phyloP scores from a whole-genome alignment of 2,329 filamentous ascomycete species.

The Aspergillus quadrilineatus region DNA sequence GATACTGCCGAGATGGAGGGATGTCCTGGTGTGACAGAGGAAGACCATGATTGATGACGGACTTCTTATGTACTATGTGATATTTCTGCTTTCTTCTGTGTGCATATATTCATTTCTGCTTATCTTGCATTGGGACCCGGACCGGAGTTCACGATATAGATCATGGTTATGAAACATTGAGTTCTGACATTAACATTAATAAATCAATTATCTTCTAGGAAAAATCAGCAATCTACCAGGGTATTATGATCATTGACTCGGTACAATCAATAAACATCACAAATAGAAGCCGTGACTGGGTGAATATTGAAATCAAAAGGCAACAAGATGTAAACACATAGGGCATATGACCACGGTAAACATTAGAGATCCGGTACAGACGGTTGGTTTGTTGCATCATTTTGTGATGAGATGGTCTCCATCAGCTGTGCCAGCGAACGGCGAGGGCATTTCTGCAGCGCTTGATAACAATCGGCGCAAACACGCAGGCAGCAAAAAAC shows the following conservation, averaged over 20 bases:
- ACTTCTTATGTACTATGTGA: slow-evolving; percentile 2
- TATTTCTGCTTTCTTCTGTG: slow-evolving; percentile 6
- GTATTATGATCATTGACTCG: slow-evolving; percentile 13
- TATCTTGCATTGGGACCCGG: slow-evolving; percentile 6
- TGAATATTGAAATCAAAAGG: not conserved
- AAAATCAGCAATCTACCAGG: slow-evolving; percentile 5
- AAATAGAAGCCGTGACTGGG: not conserved
- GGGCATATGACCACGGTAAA: not conserved
- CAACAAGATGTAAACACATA: not conserved
- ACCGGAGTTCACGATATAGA: slow-evolving; percentile 1
- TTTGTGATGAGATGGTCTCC: slow-evolving; percentile 17
- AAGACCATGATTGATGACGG: slow-evolving; percentile 65
- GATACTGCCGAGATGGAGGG: slow-evolving; percentile 70
- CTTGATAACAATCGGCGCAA: slow-evolving; percentile 36
- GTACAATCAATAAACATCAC: slow-evolving; percentile 1
- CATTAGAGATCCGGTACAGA: not conserved
- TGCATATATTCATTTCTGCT: not conserved
- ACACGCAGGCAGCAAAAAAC: slow-evolving; percentile 45
- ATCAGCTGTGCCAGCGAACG: slow-evolving; percentile 37
- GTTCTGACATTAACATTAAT: not conserved
- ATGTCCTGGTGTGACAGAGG: slow-evolving; percentile 83
- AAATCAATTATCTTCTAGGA: not conserved
- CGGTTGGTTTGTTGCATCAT: not conserved
- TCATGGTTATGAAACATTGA: not conserved
- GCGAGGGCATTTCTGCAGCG: slow-evolving; percentile 32